Conservation (phyloP, 192 early-diverging fungal species). For the Cetraspora pellucida region DNA sequence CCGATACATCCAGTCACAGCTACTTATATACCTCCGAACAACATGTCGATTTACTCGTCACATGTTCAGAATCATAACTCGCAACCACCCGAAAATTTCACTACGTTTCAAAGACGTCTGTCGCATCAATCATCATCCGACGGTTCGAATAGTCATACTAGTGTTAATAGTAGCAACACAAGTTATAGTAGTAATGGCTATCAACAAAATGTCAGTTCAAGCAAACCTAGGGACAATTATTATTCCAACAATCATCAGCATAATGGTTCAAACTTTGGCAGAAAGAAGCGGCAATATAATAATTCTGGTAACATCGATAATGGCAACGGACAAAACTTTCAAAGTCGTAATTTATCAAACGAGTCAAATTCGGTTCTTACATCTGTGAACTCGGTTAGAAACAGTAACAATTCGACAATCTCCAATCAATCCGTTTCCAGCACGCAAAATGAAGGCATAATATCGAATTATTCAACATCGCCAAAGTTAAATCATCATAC, state of each 20-base stretch:
- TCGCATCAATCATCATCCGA: slow-evolving; percentile 19
- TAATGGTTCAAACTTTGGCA: too few relatives aligned
- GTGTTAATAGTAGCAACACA: slow-evolving; percentile 10
- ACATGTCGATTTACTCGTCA: too few relatives aligned
- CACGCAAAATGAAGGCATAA: neutral
- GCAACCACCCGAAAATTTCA: neutral
- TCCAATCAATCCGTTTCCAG: too few relatives aligned
- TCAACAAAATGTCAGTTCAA: neutral
- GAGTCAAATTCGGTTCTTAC: too few relatives aligned
- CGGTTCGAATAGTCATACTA: slow-evolving; percentile 7
- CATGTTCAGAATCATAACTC: neutral
- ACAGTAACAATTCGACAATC: too few relatives aligned
- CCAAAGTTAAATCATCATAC: neutral
- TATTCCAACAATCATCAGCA: neutral
- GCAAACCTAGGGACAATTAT: neutral
- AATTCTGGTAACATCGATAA: too few relatives aligned
- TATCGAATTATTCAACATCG: neutral
- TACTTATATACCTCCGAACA: too few relatives aligned
- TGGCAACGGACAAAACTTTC: too few relatives aligned
- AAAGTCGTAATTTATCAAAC: too few relatives aligned
- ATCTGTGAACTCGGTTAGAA: too few relatives aligned
- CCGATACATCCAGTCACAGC: too few relatives aligned
- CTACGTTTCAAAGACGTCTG: neutral
- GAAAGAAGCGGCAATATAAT: too few relatives aligned
- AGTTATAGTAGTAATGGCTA: slow-evolving; percentile 1